These are phyloP conservation scores for Trametes versicolor DNA, from an alignment of 1,284 basidiomycete species.

Conservation along the genomic window DNA sequence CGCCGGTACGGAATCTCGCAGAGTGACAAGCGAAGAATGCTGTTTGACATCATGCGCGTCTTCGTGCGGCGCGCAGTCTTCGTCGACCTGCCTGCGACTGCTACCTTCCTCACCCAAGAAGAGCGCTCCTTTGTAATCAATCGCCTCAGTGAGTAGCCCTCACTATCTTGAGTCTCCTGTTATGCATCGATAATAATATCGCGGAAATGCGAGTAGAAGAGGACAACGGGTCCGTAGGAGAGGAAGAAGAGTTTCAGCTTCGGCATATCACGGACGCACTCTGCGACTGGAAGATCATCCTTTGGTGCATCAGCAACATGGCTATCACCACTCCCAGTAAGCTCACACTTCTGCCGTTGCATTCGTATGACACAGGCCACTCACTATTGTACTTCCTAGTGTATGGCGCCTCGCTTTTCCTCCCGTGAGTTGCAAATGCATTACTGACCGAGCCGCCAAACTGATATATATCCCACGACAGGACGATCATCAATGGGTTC, in stretches of 20 bases:
- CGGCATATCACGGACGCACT: conserved; percentile 64
- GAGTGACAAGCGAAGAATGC: background rate
- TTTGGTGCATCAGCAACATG: conserved; percentile 68
- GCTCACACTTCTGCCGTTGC: conserved; percentile 32
- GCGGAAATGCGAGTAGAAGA: no score
- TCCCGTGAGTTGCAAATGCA: conserved; percentile 32
- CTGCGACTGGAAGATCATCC: conserved; percentile 71
- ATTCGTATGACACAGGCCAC: background rate
- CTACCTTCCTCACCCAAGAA: conserved; percentile 65
- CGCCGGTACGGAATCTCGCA: conserved; percentile 48
- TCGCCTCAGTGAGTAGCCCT: conserved; percentile 59
- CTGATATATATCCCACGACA: conserved; percentile 34
- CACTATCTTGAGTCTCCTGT: conserved; percentile 21
- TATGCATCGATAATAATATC: no score
- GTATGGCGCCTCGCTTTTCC: conserved; percentile 36
- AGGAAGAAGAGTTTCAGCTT: conserved; percentile 66
- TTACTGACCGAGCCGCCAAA: background rate
- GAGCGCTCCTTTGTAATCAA: conserved; percentile 68
- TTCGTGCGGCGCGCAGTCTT: conserved; percentile 47
- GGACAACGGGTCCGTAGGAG: conserved; percentile 72
- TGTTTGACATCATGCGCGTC: background rate
- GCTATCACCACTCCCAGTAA: conserved; percentile 67
- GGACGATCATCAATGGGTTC: conserved; percentile 69
- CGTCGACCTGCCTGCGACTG: conserved; percentile 68
- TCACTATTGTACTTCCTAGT: conserved; percentile 16